Base-by-base conservation (phyloP, 2,329 filamentous ascomycete species). In the Pestalotiopsis fici region DNA sequence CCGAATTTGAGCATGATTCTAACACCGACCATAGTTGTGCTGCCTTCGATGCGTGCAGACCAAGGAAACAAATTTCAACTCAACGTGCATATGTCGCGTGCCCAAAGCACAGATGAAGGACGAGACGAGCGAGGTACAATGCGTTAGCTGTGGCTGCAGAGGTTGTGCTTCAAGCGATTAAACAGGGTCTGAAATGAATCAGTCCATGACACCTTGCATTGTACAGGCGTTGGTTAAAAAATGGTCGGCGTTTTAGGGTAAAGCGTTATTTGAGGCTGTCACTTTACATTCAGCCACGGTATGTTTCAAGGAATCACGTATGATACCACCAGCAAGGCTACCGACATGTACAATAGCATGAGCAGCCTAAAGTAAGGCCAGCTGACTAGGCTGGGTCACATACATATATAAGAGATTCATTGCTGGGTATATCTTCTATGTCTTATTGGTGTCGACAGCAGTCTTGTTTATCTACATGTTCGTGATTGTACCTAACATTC, bases 1-100 rank as follows among this genome's bases (percentile, higher is more conserved):
- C 21, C 50, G 2, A 9, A 25, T 47, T 4, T 57, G 13, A 69
- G 9, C 6, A 11, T 9, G n/a, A 31, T 70, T 57, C 76, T 82
- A 68, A 80, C 66, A 62, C 37, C 59, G 27, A 1, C 12, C 28
- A n/a, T 75, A 96, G 93, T 83, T 99, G 56, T 99, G 96, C 81
- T 99, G 96, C 79, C 85, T 98, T 66, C 90, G 95, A 70, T 99
- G 96, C 80, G 95, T 99, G 66, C 96, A 99, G 81, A 98, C 96
- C n/a, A 98, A 98, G 81, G 96, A 99, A 85, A 99, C 96, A 35
- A 99, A 99, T 81, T 99, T 98, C 84, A 96, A 95, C 80, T 93
- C 93, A 71, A 99, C 95, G 0, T 99, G 96, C 79, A 96, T 99
- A 76, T 99, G 96, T 80, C 93, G 96, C 64, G 95, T 99, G 63